Conservation (phyloP, 768 basidiomycete species). For the Phlebiopsis flavidoalba region DNA sequence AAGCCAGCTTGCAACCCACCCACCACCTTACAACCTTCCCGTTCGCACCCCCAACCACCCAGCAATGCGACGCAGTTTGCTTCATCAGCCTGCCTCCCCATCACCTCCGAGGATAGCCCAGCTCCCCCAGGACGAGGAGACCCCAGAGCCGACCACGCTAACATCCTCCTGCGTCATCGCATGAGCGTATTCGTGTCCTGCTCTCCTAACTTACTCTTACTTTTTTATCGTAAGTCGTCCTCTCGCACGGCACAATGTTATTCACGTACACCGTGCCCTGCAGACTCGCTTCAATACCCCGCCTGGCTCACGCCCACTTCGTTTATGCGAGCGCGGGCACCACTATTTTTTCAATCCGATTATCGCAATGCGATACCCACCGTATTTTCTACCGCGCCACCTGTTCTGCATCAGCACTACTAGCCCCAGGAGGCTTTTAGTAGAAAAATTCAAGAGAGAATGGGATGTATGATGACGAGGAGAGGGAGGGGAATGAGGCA, state of each 20-base stretch:
- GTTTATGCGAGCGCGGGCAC: background rate
- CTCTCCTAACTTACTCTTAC: background rate
- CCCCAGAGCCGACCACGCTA: background rate
- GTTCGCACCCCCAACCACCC: background rate
- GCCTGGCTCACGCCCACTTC: background rate
- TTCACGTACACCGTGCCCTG: no score
- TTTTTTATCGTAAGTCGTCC: background rate
- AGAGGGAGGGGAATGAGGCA: background rate
- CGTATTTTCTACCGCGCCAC: background rate
- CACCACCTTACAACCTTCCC: background rate
- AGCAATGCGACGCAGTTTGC: slow-evolving; percentile 14
- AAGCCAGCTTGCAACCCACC: background rate
- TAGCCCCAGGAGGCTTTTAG: no score
- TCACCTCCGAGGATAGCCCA: slow-evolving; percentile 12
- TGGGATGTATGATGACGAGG: background rate
- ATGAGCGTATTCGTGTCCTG: background rate
- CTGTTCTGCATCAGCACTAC: background rate
- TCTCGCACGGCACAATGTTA: background rate
- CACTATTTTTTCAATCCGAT: background rate
- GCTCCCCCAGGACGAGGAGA: slow-evolving; percentile 10
- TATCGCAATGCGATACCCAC: background rate
- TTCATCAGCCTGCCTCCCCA: slow-evolving; percentile 13
- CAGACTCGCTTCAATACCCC: background rate
- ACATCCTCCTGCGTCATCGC: background rate
- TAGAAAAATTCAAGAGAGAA: background rate